Base-by-base conservation (phyloP, 768 basidiomycete species). In the Trametes cinnabarina region DNA sequence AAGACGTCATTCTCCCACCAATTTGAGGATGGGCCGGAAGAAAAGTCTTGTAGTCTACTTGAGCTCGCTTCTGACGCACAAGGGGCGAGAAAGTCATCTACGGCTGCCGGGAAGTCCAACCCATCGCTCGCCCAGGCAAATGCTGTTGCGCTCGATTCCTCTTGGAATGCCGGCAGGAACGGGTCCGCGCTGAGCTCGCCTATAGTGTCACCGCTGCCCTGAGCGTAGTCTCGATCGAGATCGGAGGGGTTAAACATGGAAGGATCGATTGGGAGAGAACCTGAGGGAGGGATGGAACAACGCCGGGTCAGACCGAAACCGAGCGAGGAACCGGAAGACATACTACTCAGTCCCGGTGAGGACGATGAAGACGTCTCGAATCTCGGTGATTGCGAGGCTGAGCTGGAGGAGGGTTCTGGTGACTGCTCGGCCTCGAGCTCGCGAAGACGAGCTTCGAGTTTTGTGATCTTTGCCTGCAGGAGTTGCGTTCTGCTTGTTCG, bases 401-500 rank as follows among this genome's bases (percentile, higher is more conserved):
- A 67, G 44, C 60, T 61, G 26, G 58, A 60, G 25, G 69, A 63
- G 5, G 68, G 63, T 30, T 62, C 58, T 10, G 65, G 57, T 28
- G 65, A 60, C 28, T 66, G 66, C 51, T 74, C 71, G 23, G 74
- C 69, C 65, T 85, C 83, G 9, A 86, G 74, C 65, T 85, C 78
- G 6, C 77, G 78, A 23, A 85, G 68, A 41, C 80, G 76, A 20
- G 75, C 74, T 67, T 86, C 83, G 12, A 85, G 76, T 46, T 76
- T 70, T 3, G 73, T 71, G 41, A 85, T 73, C 66, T 84, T 83
- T 63, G 85, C 82, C 58, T 78, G 80, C 32, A 86, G 72, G 22
- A 80, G 72, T 66, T 83, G 79, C 0, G 83, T 85, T 15, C 83
- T 77, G 64, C 81, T 84, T 68, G 83, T 83, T 55, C 78, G 79